Evolutionary conservation across 371 early-diverging fungal genomes (phyloP).

Genomic region (Mortierella sp.): DNA sequence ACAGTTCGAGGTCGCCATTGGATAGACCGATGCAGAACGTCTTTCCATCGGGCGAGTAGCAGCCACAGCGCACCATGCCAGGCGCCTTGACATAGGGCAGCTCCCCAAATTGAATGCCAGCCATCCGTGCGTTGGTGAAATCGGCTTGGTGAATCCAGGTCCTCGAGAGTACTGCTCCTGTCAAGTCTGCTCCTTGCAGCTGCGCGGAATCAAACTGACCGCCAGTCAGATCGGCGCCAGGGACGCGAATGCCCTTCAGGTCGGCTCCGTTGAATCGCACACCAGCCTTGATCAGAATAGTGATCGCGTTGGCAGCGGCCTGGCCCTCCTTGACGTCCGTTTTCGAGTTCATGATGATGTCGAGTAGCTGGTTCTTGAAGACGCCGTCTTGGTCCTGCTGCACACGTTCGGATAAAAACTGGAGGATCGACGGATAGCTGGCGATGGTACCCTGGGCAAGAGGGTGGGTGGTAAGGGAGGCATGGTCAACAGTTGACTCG

Average conservation of each 20-base stretch:
- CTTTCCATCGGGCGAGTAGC: conserved; percentile 2
- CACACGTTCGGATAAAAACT: conserved; percentile 14
- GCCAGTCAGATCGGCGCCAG: conserved; percentile 8
- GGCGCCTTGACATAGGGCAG: neutral
- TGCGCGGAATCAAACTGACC: conserved; percentile 17
- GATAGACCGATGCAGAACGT: neutral
- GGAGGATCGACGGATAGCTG: conserved; percentile 10
- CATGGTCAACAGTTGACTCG: neutral
- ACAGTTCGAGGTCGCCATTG: neutral
- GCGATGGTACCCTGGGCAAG: conserved; percentile 10
- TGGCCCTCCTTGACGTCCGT: neutral
- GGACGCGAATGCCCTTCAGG: conserved; percentile 5
- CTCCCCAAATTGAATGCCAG: conserved; percentile 5
- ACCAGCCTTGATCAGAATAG: conserved; percentile 15
- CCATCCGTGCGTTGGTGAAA: conserved; percentile 16
- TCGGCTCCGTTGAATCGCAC: neutral
- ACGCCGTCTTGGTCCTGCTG: neutral
- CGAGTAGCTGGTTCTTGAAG: neutral
- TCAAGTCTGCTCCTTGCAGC: conserved; percentile 12
- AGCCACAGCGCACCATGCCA: too few relatives aligned
- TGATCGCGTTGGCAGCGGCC: conserved; percentile 17
- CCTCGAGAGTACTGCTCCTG: neutral
- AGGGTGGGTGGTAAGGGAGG: conserved; percentile 7
- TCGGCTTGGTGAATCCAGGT: conserved; percentile 7
- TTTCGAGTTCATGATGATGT: conserved; percentile 1